Percentiles rank a stretch among this genome's conserved stretches.
These are phyloP conservation scores for Sphaerobolus stellatus DNA, from an alignment of 1,284 basidiomycete genomes.

Conservation along the genomic window DNA sequence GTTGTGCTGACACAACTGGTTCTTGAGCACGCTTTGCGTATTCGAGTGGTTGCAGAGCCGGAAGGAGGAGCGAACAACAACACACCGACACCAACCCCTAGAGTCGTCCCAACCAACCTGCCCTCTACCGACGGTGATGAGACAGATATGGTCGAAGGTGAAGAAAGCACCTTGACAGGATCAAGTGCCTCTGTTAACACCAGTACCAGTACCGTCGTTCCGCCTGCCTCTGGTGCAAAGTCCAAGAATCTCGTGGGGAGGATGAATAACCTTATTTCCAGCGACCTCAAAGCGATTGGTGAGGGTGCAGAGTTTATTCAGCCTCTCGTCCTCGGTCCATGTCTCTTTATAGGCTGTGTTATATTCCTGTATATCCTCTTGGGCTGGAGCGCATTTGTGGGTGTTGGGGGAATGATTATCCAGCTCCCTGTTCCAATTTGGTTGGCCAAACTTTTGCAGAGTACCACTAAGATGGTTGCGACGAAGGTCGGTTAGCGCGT, in stretches of 20 bases:
- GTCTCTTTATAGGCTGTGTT: slow-evolving; percentile 23
- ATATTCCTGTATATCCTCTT: slow-evolving; percentile 32
- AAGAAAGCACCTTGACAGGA: background rate
- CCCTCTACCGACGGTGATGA: slow-evolving; percentile 2
- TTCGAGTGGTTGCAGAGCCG: slow-evolving; percentile 43
- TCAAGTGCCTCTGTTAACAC: background rate
- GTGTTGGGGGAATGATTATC: slow-evolving; percentile 51
- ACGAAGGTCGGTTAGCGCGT: slow-evolving; percentile 2
- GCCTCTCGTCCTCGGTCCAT: slow-evolving; percentile 12
- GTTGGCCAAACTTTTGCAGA: slow-evolving; percentile 17
- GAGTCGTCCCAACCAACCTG: background rate
- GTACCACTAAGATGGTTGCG: slow-evolving; percentile 21
- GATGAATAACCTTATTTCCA: slow-evolving; percentile 47
- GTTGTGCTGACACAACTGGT: slow-evolving; percentile 56
- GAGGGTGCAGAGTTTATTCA: slow-evolving; percentile 34
- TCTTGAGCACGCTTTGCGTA: slow-evolving; percentile 56
- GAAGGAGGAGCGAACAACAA: background rate
- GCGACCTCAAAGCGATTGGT: slow-evolving; percentile 35
- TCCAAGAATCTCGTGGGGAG: slow-evolving; percentile 44
- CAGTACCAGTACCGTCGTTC: background rate
- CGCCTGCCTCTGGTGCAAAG: slow-evolving; percentile 23
- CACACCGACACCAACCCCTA: background rate
- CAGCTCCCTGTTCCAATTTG: slow-evolving; percentile 35
- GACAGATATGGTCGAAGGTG: slow-evolving; percentile 5
- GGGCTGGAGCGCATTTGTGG: slow-evolving; percentile 44